phyloP scores from a whole-genome alignment of 169 alveolate genomes.

The Babesia bigemina region DNA sequence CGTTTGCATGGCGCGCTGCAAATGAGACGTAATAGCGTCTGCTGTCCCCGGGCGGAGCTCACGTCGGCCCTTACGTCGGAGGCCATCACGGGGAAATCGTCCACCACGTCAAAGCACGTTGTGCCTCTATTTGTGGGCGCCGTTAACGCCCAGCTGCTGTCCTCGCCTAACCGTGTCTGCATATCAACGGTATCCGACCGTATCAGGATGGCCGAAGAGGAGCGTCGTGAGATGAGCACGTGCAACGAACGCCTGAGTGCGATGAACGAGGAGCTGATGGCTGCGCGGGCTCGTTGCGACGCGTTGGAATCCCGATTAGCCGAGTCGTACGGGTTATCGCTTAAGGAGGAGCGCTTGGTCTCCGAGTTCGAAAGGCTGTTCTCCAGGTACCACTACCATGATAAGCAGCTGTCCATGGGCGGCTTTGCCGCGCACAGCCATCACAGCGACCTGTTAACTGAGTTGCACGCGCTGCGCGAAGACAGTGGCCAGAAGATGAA shows the following conservation, averaged over 20 bases:
- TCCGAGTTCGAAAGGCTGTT: slow-evolving; percentile 19
- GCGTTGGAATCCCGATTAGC: slow-evolving; percentile 18
- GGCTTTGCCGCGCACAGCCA: not conserved
- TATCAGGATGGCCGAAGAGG: slow-evolving; percentile 17
- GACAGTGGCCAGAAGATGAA: slow-evolving; percentile 27
- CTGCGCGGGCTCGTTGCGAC: slow-evolving; percentile 18
- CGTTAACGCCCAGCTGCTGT: not conserved
- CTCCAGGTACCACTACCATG: slow-evolving; percentile 20
- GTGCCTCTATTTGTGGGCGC: not conserved
- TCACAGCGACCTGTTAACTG: slow-evolving; percentile 15
- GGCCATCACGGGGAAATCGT: not conserved
- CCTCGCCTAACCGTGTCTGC: slow-evolving; percentile 13
- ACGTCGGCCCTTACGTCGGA: not conserved
- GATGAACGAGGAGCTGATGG: slow-evolving; percentile 32
- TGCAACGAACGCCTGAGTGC: slow-evolving; percentile 31
- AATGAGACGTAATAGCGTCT: slow-evolving; percentile 1
- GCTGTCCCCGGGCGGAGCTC: not conserved
- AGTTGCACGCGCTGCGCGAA: slow-evolving; percentile 15
- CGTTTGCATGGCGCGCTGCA: not conserved
- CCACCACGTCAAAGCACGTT: slow-evolving; percentile 2
- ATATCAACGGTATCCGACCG: slow-evolving; percentile 17
- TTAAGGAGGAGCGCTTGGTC: not conserved
- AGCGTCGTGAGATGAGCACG: slow-evolving; percentile 23
- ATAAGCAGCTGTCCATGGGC: not conserved
- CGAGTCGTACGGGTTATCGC: not conserved